phyloP scores from a whole-genome alignment of 805 yeast species.

The Starmerella sirachaensis region DNA sequence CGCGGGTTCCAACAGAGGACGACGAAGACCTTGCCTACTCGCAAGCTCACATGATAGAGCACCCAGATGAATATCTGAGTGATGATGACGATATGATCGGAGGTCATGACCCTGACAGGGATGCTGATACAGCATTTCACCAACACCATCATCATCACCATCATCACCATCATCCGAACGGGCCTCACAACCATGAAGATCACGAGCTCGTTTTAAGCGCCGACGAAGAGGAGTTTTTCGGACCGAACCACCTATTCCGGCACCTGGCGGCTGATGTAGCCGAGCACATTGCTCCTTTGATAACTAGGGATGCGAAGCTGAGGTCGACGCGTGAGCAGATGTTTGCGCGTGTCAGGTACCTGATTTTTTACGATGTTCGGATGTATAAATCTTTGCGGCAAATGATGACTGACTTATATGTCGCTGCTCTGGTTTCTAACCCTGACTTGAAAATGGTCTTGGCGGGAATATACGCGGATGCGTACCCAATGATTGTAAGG shows the following conservation, averaged over 20 bases:
- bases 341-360: slow-evolving; percentile 39
- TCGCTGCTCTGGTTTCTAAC: slow-evolving; percentile 53
- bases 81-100: too few relatives aligned
- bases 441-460: slow-evolving; percentile 43
- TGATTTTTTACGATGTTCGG: slow-evolving; percentile 55
- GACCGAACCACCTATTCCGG: slow-evolving; percentile 4
- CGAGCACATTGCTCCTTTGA: too few relatives aligned
- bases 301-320: too few relatives aligned
- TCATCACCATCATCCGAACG: neutral
- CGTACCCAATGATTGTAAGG: slow-evolving; percentile 65
- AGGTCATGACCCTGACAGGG: too few relatives aligned
- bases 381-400: slow-evolving; percentile 55
- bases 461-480: slow-evolving; percentile 69
- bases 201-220: too few relatives aligned
- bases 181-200: too few relatives aligned
- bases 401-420: slow-evolving; percentile 50
- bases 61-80: too few relatives aligned
- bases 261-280: neutral
- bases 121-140: too few relatives aligned
- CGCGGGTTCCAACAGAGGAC: neutral
- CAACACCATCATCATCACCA: too few relatives aligned
- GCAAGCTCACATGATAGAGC: neutral
- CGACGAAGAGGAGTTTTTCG: slow-evolving; percentile 13
- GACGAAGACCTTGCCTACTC: neutral
- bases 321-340: slow-evolving; percentile 14